Conservation (phyloP, 257 asterid genomes). For the Solanum ahanhuiri region DNA sequence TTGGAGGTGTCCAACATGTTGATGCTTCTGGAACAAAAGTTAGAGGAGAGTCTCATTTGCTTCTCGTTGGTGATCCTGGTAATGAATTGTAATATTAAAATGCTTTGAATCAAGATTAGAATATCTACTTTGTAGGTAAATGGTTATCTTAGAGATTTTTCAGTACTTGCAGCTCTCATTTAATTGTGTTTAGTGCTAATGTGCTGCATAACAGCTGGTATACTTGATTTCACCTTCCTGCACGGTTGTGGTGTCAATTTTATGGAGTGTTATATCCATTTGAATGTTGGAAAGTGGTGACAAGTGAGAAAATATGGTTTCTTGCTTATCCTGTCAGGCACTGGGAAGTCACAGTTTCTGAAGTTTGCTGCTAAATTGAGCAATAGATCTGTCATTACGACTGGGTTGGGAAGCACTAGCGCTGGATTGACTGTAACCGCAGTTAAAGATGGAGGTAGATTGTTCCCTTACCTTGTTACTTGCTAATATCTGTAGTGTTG, state of each 20-base stretch:
- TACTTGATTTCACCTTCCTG: neutral
- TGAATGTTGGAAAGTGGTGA: neutral
- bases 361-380: slow-evolving; percentile 93
- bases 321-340: slow-evolving; percentile 37
- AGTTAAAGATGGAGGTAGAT: slow-evolving; percentile 94
- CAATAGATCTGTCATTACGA: slow-evolving; percentile 90
- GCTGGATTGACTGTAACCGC: slow-evolving; percentile 99
- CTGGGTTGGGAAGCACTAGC: slow-evolving; percentile 97
- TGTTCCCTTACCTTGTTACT: neutral
- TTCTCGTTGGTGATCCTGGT: slow-evolving; percentile 99
- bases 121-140: neutral
- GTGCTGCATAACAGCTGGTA: neutral
- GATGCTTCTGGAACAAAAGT: slow-evolving; percentile 95
- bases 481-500: neutral
- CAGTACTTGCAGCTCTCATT: neutral
- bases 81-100: slow-evolving; percentile 3
- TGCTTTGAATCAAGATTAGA: neutral
- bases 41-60: slow-evolving; percentile 97
- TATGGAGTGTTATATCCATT: neutral
- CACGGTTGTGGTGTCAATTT: neutral
- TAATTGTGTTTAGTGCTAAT: neutral
- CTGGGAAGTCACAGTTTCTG: slow-evolving; percentile 96
- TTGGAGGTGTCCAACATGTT: slow-evolving; percentile 95
- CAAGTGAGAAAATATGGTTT: slow-evolving; percentile 9
- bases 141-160: neutral